Percentiles rank a stretch among this genome's conserved stretches.
Evolutionary conservation across 2,329 filamentous ascomycete genomes (phyloP).

Genomic region (Arthrobotrys pseudoclavata): DNA sequence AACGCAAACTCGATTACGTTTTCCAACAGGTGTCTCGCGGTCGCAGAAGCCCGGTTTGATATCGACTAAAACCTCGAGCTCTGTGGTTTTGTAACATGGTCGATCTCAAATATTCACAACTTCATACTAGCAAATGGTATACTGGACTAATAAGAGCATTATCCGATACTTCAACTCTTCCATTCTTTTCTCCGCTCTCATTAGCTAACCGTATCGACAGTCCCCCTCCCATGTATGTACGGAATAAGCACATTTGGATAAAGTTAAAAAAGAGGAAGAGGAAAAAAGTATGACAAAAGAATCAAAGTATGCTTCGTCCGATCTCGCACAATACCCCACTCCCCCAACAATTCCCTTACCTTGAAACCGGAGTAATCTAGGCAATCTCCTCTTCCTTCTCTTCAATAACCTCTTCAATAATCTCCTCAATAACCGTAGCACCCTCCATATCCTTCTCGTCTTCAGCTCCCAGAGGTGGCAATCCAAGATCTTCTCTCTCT

Average conservation of each 20-base stretch:
- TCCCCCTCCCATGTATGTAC: constrained; percentile 22
- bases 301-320: constrained; percentile 6
- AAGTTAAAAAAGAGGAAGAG: constrained; percentile 12
- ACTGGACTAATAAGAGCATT: background rate
- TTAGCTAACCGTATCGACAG: constrained; percentile 18
- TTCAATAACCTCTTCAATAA: constrained; percentile 73
- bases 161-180: constrained; percentile 21
- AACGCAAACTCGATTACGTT: constrained; percentile 53
- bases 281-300: constrained; percentile 35
- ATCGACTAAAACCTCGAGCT: background rate
- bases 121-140: background rate
- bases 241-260: constrained; percentile 11
- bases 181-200: constrained; percentile 1
- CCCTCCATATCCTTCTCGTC: constrained; percentile 75
- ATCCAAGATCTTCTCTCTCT: constrained; percentile 77
- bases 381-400: constrained; percentile 87
- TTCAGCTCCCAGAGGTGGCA: constrained; percentile 76
- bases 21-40: constrained; percentile 28
- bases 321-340: constrained; percentile 12
- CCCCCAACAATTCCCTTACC: constrained; percentile 9
- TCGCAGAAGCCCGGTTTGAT: constrained; percentile 32
- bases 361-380: constrained; percentile 30
- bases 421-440: constrained; percentile 83
- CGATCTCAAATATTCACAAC: background rate
- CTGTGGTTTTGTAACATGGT: background rate